Evolutionary conservation across 1,284 basidiomycete species (phyloP), one percentile per base, ranked within the genome.

Genomic region (Wolfiporia cocos): DNA sequence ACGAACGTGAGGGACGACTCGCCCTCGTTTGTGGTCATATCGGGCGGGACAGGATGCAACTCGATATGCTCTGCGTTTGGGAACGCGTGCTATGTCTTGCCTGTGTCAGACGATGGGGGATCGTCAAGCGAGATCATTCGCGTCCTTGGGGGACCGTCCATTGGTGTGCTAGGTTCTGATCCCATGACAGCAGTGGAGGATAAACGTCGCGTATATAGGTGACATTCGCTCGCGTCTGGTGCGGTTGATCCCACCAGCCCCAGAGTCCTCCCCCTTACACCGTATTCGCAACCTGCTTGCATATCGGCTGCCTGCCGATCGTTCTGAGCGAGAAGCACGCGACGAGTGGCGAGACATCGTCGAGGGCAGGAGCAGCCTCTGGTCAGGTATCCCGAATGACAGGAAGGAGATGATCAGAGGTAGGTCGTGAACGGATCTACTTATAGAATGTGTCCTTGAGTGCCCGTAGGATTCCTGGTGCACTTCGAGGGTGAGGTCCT

Each of bases 291-390:
- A 71, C 31, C 72, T 97, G 7, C 73, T 97, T 34, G 79, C 87
- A 1, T 82, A 94, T 61, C 80, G 93, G 1, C 74, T 96, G 26
- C 86, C 91, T 3, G 65, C 77, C 0, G 68, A 75, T 19, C 77
- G 71, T 14, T 66, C 78, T 0, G 86, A 92, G 51, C 73, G 75
- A 37, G 78, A 82, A 46, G 90, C 91, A n/a, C 78, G 90, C 47
- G 88, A 91, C 23, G 76, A 90, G 53, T 97, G 93, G 92, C 72
- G 87, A 50, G 82, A 91, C 48, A 92, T 98, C 47, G 86, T 98
- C 11, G 94, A 98, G 66, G 95, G 95, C 0, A 73, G 74, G 21
- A 93, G 90, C 56, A 50, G 55, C 1, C 71, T 97, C 3, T 99
- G 95, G 95, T 60, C 70, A 3, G 92, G 90, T 0, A 92, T 99